Conservation (phyloP, 768 basidiomycete genomes). For the Leccinellum rugosiceps region DNA sequence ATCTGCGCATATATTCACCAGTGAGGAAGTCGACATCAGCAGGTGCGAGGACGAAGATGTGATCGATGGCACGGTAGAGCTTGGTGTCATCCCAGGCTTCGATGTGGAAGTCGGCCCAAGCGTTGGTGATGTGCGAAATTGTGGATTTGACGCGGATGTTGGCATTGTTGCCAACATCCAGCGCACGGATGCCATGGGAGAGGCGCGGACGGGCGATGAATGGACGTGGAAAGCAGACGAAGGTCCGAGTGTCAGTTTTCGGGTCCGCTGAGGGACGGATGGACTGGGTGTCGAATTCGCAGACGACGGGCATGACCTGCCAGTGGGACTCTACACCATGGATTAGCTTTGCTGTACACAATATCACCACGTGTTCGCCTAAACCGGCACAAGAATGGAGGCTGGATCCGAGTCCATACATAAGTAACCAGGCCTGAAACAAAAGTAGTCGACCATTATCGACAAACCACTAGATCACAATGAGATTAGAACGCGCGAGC, state of each 20-base stretch:
- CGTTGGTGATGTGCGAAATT: not conserved
- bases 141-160: slow-evolving; percentile 14
- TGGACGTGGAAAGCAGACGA: slow-evolving; percentile 10
- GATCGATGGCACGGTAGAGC: not conserved
- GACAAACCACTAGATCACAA: not conserved
- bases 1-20: slow-evolving; percentile 4
- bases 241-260: slow-evolving; percentile 4
- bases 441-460: not conserved
- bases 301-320: not conserved
- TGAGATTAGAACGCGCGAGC: not conserved
- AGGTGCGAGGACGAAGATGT: slow-evolving; percentile 6
- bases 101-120: slow-evolving; percentile 9
- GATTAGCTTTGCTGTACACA: no score
- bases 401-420: no score
- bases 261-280: not conserved
- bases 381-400: no score
- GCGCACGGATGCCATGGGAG: slow-evolving; percentile 9
- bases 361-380: no score
- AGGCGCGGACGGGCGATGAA: slow-evolving; percentile 18
- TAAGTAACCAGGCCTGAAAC: not conserved
- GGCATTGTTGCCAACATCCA: slow-evolving; percentile 6
- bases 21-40: slow-evolving; percentile 15
- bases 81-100: not conserved
- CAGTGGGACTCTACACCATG: no score
- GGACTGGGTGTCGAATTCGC: slow-evolving; percentile 10